Conservation (phyloP, 2,329 filamentous ascomycete genomes). For the Alternaria rosae region DNA sequence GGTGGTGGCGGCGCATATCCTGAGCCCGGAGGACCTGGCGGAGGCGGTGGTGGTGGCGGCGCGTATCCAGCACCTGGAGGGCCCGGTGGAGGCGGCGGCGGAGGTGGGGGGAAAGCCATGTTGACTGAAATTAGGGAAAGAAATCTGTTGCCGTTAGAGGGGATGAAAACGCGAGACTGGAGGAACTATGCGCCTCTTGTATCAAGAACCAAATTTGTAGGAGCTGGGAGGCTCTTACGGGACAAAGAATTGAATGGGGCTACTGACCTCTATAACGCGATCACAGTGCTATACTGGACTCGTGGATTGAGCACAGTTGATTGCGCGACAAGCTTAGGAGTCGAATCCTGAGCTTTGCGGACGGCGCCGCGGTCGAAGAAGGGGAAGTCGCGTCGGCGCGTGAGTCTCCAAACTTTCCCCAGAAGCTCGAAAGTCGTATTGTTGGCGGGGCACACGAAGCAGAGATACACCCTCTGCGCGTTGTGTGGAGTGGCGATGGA, state of each 20-base stretch:
- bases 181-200: not conserved
- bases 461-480: constrained; percentile 35
- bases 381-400: constrained; percentile 34
- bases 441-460: constrained; percentile 28
- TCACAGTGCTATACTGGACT: constrained; percentile 11
- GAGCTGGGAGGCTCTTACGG: not conserved
- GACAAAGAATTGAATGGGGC: not conserved
- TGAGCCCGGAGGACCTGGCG: constrained; percentile 37
- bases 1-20: constrained; percentile 65
- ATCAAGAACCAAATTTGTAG: not conserved
- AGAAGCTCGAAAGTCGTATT: constrained; percentile 16
- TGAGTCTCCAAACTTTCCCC: constrained; percentile 16
- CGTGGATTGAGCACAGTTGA: constrained; percentile 14
- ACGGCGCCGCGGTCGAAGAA: constrained; percentile 30
- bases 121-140: constrained; percentile 6
- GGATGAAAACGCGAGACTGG: not conserved
- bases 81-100: constrained; percentile 38
- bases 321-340: constrained; percentile 31
- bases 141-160: constrained; percentile 2
- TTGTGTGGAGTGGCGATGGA: constrained; percentile 39
- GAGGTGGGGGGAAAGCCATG: constrained; percentile 40
- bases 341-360: constrained; percentile 35
- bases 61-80: constrained; percentile 35
- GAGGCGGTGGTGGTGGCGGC: constrained; percentile 47
- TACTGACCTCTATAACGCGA: constrained; percentile 5